Conservation (phyloP, 148 eudicot species). For the Heliosperma pusillum region DNA sequence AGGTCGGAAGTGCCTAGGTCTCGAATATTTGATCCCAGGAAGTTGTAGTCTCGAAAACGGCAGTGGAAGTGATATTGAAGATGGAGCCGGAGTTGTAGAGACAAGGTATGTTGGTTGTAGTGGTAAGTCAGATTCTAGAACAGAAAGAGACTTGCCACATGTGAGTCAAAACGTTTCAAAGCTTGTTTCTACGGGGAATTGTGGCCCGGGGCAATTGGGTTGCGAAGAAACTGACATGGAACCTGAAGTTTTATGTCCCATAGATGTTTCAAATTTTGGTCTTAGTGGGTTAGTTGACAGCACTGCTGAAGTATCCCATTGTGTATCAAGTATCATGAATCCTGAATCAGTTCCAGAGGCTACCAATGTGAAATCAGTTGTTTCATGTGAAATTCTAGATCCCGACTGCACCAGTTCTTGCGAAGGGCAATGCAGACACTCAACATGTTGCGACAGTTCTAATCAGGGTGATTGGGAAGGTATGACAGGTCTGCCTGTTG, state of each 20-base stretch:
- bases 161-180: constrained; percentile 29
- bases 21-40: constrained; percentile 43
- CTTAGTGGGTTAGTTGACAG: constrained; percentile 26
- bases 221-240: constrained; percentile 17
- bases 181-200: constrained; percentile 26
- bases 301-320: too few species aligned
- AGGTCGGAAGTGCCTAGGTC: constrained; percentile 65
- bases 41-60: constrained; percentile 40
- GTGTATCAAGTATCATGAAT: not conserved
- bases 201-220: constrained; percentile 27
- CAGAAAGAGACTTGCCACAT: constrained; percentile 49
- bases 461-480: constrained; percentile 20
- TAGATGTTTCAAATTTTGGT: constrained; percentile 22
- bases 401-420: not conserved
- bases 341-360: constrained; percentile 19
- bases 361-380: not conserved
- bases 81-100: constrained; percentile 50
- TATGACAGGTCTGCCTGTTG: constrained; percentile 34
- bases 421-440: constrained; percentile 20
- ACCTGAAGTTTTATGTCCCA: constrained; percentile 21
- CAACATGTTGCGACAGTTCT: constrained; percentile 25
- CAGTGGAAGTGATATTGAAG: constrained; percentile 58
- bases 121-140: constrained; percentile 46
- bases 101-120: constrained; percentile 43
- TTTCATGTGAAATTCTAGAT: too few species aligned